Percentiles rank a stretch among this genome's conserved stretches.
Conservation (phyloP, 1,139 yeast genomes). For the Diutina catenulata region DNA sequence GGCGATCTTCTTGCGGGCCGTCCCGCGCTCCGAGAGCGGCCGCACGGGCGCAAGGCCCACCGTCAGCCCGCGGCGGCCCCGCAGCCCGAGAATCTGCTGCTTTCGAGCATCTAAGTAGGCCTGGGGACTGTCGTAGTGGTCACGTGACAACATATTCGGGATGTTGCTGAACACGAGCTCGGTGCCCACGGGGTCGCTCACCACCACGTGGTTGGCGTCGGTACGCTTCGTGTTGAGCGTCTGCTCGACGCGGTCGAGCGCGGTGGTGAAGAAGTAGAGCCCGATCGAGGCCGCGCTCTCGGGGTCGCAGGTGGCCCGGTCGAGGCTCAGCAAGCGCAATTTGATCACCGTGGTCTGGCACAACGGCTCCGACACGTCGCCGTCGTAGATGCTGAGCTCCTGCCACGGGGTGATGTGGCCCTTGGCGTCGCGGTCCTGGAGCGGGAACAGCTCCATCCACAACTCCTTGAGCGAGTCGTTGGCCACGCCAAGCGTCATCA, state of each 20-base stretch:
- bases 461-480: slow-evolving; percentile 53
- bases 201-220: slow-evolving; percentile 14
- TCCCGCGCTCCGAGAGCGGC: background rate
- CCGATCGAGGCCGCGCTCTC: slow-evolving; percentile 13
- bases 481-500: slow-evolving; percentile 40
- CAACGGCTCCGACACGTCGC: slow-evolving; percentile 25
- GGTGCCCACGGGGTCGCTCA: slow-evolving; percentile 50
- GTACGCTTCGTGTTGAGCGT: slow-evolving; percentile 16
- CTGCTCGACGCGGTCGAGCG: slow-evolving; percentile 25
- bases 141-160: slow-evolving; percentile 18
- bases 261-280: slow-evolving; percentile 41
- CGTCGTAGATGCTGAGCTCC: slow-evolving; percentile 43
- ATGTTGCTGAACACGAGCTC: slow-evolving; percentile 30
- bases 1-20: slow-evolving; percentile 49
- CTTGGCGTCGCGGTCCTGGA: slow-evolving; percentile 32
- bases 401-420: slow-evolving; percentile 48
- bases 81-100: slow-evolving; percentile 11
- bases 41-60: slow-evolving; percentile 1
- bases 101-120: slow-evolving; percentile 16
- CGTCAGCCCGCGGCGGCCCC: background rate
- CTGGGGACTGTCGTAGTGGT: slow-evolving; percentile 18
- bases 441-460: slow-evolving; percentile 63
- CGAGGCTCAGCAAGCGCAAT: slow-evolving; percentile 38
- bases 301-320: slow-evolving; percentile 14
- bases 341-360: slow-evolving; percentile 33